A percentile compares a stretch with the other conserved stretches of the same genome.
These are phyloP conservation scores for Crithidia fasciculata DNA, from an alignment of 208 protist genomes.

Conservation along the genomic window DNA sequence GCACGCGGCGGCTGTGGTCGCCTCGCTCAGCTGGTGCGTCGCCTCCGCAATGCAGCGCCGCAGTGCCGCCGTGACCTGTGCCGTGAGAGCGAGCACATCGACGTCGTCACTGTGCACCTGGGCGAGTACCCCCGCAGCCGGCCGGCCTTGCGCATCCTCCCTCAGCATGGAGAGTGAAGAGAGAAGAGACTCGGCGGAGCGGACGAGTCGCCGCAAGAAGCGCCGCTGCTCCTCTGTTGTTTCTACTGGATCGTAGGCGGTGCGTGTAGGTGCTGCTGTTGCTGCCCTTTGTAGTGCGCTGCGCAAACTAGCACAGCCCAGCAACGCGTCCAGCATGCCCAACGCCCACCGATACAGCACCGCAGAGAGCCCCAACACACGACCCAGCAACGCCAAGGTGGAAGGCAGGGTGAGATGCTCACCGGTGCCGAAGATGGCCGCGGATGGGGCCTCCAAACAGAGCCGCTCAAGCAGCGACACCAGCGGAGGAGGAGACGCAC, in stretches of 20 bases:
- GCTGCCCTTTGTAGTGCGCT: not conserved
- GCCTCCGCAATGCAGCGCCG: not conserved
- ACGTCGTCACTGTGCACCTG: constrained; percentile 4
- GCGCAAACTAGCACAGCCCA: constrained; percentile 10
- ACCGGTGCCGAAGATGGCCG: constrained; percentile 54
- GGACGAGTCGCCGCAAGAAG: constrained; percentile 2
- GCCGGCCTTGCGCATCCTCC: not conserved
- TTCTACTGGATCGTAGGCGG: not conserved
- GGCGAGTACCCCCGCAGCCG: not conserved
- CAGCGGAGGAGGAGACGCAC: constrained; percentile 18
- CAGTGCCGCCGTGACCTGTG: not conserved
- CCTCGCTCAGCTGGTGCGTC: not conserved
- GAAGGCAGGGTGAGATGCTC: constrained; percentile 31
- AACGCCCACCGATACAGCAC: constrained; percentile 35
- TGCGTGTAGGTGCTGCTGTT: not conserved
- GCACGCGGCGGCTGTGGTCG: not conserved
- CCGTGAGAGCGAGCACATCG: not conserved
- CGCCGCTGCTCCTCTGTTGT: constrained; percentile 3
- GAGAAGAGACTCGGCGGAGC: not conserved
- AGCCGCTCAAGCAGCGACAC: constrained; percentile 44
- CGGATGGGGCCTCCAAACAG: constrained; percentile 42
- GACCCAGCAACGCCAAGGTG: constrained; percentile 41
- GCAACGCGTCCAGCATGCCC: constrained; percentile 24
- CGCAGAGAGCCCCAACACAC: constrained; percentile 44
- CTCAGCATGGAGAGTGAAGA: not conserved